Evolutionary conservation across 805 yeast species (phyloP).

Genomic region (Jamesozyma hellenica): DNA sequence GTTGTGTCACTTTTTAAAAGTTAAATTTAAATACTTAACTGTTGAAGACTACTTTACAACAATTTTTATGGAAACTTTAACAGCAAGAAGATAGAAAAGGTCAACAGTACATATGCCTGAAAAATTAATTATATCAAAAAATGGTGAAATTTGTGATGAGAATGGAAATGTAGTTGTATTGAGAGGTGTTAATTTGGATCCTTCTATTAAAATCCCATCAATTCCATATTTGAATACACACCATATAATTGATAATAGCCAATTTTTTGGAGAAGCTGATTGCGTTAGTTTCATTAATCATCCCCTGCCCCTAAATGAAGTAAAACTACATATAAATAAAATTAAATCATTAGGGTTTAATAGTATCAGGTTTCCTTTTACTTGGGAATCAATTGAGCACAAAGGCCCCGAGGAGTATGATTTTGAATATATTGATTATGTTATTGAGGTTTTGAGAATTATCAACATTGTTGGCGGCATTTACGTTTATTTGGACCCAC

Average conservation of each 20-base stretch:
- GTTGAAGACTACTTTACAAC: neutral
- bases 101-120: conserved; percentile 13
- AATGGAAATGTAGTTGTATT: conserved; percentile 52
- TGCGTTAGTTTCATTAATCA: conserved; percentile 71
- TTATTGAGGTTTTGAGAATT: conserved; percentile 49
- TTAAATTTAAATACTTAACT: neutral
- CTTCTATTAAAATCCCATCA: conserved; percentile 60
- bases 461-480: conserved; percentile 58
- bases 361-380: conserved; percentile 60
- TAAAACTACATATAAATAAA: conserved; percentile 55
- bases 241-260: conserved; percentile 24
- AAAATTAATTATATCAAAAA: conserved; percentile 29
- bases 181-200: conserved; percentile 76
- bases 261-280: conserved; percentile 59
- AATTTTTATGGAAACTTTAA: neutral
- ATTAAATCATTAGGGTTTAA: conserved; percentile 78
- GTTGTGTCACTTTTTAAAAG: neutral
- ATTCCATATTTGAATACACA: conserved; percentile 40
- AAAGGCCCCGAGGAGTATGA: conserved; percentile 79
- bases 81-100: no score
- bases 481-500: conserved; percentile 76
- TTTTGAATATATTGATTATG: conserved; percentile 60
- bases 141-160: conserved; percentile 49
- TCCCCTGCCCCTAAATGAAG: conserved; percentile 71
- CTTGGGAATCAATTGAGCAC: conserved; percentile 93